These are phyloP conservation scores for Coniosporium apollinis DNA, from an alignment of 495 filamentous ascomycete species.

Conservation along the genomic window DNA sequence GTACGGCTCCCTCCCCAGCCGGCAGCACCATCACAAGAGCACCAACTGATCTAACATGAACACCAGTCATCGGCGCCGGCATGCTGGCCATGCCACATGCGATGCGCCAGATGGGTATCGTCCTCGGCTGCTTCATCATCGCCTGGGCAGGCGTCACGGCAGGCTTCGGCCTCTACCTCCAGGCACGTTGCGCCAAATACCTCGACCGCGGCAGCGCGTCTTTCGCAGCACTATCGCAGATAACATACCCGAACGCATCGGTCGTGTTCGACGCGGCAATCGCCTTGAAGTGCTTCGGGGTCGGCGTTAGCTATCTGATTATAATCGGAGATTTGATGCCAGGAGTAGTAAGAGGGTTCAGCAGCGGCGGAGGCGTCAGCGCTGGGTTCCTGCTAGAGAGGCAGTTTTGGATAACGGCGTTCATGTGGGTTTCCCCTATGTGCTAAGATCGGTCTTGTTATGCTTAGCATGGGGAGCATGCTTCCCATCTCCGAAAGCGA, in stretches of 20 bases:
- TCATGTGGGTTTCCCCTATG: conserved; percentile 58
- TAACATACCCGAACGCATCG: conserved; percentile 92
- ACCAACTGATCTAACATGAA: conserved; percentile 6
- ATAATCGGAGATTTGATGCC: conserved; percentile 99
- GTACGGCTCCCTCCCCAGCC: conserved; percentile 27
- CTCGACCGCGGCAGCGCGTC: conserved; percentile 65
- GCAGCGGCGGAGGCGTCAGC: conserved; percentile 35
- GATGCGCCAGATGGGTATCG: conserved; percentile 79
- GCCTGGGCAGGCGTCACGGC: conserved; percentile 79
- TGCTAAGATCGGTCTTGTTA: too few species aligned
- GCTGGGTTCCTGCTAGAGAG: conserved; percentile 67
- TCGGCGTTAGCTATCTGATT: conserved; percentile 91
- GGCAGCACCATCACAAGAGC: conserved; percentile 1
- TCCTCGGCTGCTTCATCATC: conserved; percentile 67
- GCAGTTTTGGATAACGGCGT: conserved; percentile 95
- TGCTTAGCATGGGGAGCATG: too few species aligned
- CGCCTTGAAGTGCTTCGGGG: conserved; percentile 93
- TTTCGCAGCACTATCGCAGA: conserved; percentile 87
- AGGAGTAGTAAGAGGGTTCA: conserved; percentile 67
- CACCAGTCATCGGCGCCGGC: conserved; percentile 82
- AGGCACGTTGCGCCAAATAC: conserved; percentile 81
- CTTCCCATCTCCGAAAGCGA: too few species aligned
- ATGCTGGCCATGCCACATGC: conserved; percentile 89
- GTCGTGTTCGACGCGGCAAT: conserved; percentile 94
- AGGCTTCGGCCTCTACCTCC: conserved; percentile 87